Percentiles rank a stretch among this genome's conserved stretches.
Conservation (phyloP, 2,329 filamentous ascomycete genomes). For the Xylariaceae sp. region DNA sequence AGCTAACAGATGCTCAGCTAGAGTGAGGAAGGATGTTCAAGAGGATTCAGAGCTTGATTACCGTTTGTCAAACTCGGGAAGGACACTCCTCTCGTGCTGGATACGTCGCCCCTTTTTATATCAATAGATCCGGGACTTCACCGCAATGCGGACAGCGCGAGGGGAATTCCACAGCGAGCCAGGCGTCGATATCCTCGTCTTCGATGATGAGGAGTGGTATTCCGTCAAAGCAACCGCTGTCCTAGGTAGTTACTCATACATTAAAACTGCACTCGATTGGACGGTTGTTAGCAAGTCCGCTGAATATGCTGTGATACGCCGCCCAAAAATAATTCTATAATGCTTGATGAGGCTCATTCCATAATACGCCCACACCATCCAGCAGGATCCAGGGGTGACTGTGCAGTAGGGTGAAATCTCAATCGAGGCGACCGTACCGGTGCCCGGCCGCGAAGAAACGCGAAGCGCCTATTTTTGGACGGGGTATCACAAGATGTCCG, state of each 20-base stretch:
- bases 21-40: background rate
- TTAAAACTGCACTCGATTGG: background rate
- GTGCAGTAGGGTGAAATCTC: no score
- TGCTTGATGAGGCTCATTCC: background rate
- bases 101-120: slow-evolving; percentile 5
- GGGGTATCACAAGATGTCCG: background rate
- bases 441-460: no score
- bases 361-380: background rate
- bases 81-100: background rate
- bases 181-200: slow-evolving; percentile 1
- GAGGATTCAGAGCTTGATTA: background rate
- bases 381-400: no score
- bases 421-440: no score
- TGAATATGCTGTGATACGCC: slow-evolving; percentile 6
- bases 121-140: background rate
- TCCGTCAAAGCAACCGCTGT: background rate
- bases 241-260: background rate
- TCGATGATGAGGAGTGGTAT: background rate
- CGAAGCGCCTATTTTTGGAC: no score
- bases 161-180: slow-evolving; percentile 11
- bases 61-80: background rate
- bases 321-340: slow-evolving; percentile 9
- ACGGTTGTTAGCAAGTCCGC: slow-evolving; percentile 6
- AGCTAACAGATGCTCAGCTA: background rate
- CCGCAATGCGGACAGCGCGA: slow-evolving; percentile 6